These are phyloP conservation scores for Candida bentonensis DNA, from an alignment of 805 yeast genomes.

Conservation along the genomic window DNA sequence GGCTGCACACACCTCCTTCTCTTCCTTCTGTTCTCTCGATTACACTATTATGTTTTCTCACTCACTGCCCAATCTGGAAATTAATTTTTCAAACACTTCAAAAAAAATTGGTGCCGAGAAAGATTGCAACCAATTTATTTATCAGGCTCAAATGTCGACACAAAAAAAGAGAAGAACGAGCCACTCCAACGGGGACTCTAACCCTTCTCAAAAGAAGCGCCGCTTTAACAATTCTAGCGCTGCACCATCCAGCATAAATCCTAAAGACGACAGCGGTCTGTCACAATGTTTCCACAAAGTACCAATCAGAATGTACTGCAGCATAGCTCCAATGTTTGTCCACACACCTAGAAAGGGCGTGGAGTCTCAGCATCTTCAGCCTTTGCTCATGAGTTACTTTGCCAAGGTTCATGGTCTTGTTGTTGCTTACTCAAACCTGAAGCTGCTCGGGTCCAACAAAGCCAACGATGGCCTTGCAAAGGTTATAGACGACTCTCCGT, in stretches of 20 bases:
- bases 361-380: conserved; percentile 77
- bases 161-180: background rate
- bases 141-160: background rate
- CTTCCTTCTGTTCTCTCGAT: no score
- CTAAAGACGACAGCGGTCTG: conserved; percentile 15
- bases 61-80: no score
- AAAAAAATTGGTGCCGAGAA: background rate
- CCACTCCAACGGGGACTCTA: background rate
- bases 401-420: conserved; percentile 68
- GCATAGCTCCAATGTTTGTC: conserved; percentile 74
- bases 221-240: background rate
- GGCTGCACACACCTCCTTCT: no score
- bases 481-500: conserved; percentile 69
- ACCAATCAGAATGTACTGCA: conserved; percentile 54
- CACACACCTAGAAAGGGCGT: conserved; percentile 64
- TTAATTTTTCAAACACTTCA: background rate
- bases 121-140: background rate
- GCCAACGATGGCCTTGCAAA: conserved; percentile 42
- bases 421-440: conserved; percentile 58
- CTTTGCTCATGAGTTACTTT: conserved; percentile 72
- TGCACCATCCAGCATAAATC: conserved; percentile 10
- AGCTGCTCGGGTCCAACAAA: conserved; percentile 31
- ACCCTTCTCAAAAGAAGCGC: background rate
- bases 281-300: conserved; percentile 57
- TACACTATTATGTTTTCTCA: no score